A percentile compares a stretch with the other conserved stretches of the same genome.
Conservation (phyloP, 2,329 filamentous ascomycete species). For the Diplodia mutila region DNA sequence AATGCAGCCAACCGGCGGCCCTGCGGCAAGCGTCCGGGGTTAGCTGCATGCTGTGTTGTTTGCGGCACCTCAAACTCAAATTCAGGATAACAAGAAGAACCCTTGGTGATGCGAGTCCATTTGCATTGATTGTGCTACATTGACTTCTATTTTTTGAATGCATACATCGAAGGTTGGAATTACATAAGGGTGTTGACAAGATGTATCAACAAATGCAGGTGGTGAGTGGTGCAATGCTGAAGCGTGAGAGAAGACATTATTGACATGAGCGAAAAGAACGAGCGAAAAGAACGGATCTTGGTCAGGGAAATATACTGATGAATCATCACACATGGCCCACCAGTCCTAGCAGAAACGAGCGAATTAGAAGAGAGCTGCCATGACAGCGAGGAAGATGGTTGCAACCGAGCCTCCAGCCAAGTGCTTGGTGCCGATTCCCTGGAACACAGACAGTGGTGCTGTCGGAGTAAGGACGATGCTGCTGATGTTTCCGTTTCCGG, state of each 20-base stretch:
- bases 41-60: neutral
- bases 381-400: neutral
- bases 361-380: slow-evolving; percentile 8
- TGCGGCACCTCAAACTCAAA: slow-evolving; percentile 8
- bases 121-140: slow-evolving; percentile 12
- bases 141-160: slow-evolving; percentile 7
- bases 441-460: neutral
- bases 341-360: neutral
- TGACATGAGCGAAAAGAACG: slow-evolving; percentile 2
- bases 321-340: slow-evolving; percentile 6
- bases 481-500: slow-evolving; percentile 17
- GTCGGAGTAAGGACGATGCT: slow-evolving; percentile 11
- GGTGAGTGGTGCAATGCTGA: slow-evolving; percentile 16
- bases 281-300: neutral
- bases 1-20: neutral
- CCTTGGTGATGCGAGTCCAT: neutral
- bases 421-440: slow-evolving; percentile 6
- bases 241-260: slow-evolving; percentile 10
- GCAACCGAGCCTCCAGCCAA: neutral
- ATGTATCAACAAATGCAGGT: slow-evolving; percentile 4
- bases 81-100: neutral
- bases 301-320: neutral
- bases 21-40: neutral
- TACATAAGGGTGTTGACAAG: slow-evolving; percentile 6
- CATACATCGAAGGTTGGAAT: slow-evolving; percentile 17